Conservation (phyloP, 306 rosid genomes). For the Castanea sativa region DNA sequence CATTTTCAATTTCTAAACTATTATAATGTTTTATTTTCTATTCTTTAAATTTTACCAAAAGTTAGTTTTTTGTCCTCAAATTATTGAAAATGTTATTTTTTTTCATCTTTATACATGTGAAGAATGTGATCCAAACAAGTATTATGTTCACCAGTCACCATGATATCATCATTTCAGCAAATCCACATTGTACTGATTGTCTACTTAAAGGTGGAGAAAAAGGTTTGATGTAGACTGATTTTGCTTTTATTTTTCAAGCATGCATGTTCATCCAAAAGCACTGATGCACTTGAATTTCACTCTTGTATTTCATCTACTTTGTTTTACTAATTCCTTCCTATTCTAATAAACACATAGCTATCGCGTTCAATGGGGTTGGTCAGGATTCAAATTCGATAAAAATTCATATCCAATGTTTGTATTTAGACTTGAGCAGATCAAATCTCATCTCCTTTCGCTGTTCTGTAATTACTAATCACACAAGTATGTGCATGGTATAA, state of each 20-base stretch:
- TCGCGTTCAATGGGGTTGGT: neutral
- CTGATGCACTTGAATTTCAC: neutral
- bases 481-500: neutral
- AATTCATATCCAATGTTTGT: neutral
- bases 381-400: neutral
- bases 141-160: no score
- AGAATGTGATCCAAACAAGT: no score
- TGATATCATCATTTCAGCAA: no score
- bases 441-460: neutral
- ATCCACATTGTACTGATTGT: no score
- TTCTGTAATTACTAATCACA: neutral
- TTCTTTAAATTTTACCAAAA: no score
- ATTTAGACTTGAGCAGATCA: neutral
- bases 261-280: slow-evolving; percentile 20
- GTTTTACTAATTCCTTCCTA: neutral
- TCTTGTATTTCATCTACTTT: neutral
- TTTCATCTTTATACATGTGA: no score
- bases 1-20: no score
- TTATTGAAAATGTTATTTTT: no score
- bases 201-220: no score
- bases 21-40: no score
- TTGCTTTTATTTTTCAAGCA: no score
- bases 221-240: no score
- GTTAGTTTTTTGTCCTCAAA: accelerated
- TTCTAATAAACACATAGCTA: neutral